A percentile compares a stretch with the other conserved stretches of the same genome.
Conservation (phyloP, 495 filamentous ascomycete species). For the Hypoxylon crocopeplum region DNA sequence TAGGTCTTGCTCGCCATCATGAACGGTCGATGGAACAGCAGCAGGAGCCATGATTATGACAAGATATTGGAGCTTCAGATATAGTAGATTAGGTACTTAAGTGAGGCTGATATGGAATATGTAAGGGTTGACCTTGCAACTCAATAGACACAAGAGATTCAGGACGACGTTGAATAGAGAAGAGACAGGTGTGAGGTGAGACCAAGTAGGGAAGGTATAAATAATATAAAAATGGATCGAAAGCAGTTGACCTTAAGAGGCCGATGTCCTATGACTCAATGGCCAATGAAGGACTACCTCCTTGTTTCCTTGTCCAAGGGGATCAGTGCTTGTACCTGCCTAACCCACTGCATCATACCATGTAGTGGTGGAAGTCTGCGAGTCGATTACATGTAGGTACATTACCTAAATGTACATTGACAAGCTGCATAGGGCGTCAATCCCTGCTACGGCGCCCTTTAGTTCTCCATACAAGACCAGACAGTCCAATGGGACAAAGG, state of each 20-base stretch:
- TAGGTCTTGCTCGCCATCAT: constrained; percentile 43
- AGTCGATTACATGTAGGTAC: background rate
- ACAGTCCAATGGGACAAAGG: constrained; percentile 16
- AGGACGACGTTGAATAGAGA: constrained; percentile 3
- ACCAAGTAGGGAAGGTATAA: constrained; percentile 20
- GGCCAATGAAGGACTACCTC: constrained; percentile 34
- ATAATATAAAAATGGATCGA: constrained; percentile 13
- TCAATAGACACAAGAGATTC: background rate
- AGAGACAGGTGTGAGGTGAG: constrained; percentile 6
- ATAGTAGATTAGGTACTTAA: background rate
- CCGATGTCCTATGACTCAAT: constrained; percentile 42
- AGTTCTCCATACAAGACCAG: constrained; percentile 4
- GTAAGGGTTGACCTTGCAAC: background rate
- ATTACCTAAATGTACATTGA: background rate
- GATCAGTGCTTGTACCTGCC: too few relatives aligned
- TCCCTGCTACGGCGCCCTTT: constrained; percentile 11
- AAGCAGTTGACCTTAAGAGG: background rate
- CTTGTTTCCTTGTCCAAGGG: constrained; percentile 1
- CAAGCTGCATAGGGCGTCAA: constrained; percentile 31
- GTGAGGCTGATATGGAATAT: background rate
- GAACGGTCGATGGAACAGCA: constrained; percentile 21
- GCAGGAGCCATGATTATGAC: constrained; percentile 44
- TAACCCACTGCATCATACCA: too few relatives aligned
- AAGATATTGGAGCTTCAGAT: background rate
- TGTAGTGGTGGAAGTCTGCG: too few relatives aligned